A percentile compares a stretch with the other conserved stretches of the same genome.
These are phyloP conservation scores for Parastagonospora nodorum DNA, from an alignment of 2,329 filamentous ascomycete genomes.

Conservation along the genomic window DNA sequence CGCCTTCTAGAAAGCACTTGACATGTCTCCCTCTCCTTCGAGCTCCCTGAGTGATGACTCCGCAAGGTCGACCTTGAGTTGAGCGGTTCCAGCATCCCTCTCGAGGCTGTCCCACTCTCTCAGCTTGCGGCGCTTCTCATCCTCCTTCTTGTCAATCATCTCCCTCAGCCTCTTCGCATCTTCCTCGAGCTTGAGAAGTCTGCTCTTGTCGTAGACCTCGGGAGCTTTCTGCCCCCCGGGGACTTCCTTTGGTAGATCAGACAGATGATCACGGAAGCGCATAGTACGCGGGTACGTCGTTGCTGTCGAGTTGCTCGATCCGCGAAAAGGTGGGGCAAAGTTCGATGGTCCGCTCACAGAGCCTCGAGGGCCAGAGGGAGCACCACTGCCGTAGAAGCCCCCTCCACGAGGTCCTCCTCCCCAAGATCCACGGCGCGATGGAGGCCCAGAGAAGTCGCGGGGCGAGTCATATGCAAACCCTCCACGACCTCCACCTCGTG, in stretches of 20 bases:
- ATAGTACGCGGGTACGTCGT: slow-evolving; percentile 55
- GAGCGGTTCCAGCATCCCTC: slow-evolving; percentile 52
- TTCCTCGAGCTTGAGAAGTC: slow-evolving; percentile 53
- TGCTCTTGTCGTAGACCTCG: slow-evolving; percentile 50
- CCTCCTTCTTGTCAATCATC: slow-evolving; percentile 54
- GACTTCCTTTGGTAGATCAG: slow-evolving; percentile 51
- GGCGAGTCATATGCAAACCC: slow-evolving; percentile 47
- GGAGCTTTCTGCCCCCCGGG: slow-evolving; percentile 52
- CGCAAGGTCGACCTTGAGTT: slow-evolving; percentile 52
- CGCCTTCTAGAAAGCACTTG: slow-evolving; percentile 42
- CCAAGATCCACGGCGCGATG: slow-evolving; percentile 45
- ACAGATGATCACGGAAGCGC: slow-evolving; percentile 51
- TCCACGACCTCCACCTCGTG: slow-evolving; percentile 48
- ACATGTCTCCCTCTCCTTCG: slow-evolving; percentile 47
- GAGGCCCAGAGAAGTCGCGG: slow-evolving; percentile 39
- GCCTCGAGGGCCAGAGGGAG: slow-evolving; percentile 44
- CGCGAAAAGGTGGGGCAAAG: slow-evolving; percentile 47
- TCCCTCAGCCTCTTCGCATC: slow-evolving; percentile 53
- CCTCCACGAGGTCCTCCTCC: slow-evolving; percentile 38
- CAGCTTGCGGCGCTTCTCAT: slow-evolving; percentile 48
- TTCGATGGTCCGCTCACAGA: slow-evolving; percentile 30
- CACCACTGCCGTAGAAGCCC: slow-evolving; percentile 28
- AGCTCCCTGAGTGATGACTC: slow-evolving; percentile 52
- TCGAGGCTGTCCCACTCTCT: slow-evolving; percentile 54
- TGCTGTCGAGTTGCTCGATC: slow-evolving; percentile 49